A percentile compares a stretch with the other conserved stretches of the same genome.
phyloP scores from a whole-genome alignment of 176 grass and related monocot genomes.

The Canna indica region DNA sequence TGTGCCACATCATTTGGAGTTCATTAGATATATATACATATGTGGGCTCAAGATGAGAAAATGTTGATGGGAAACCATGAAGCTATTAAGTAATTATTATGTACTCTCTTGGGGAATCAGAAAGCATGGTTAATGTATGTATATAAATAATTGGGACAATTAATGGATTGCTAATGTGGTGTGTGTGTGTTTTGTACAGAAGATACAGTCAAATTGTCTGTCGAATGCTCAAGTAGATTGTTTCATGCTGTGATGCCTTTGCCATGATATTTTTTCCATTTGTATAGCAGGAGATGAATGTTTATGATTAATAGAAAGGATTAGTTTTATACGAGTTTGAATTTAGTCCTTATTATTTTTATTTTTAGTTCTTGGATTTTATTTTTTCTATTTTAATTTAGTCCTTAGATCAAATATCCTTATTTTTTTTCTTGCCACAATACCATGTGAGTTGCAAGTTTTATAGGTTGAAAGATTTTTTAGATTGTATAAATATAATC shows the following conservation, averaged over 20 bases:
- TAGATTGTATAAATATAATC: no score
- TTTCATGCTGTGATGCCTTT: background rate
- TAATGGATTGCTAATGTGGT: background rate
- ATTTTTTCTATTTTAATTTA: no score
- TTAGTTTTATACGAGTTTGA: slow-evolving; percentile 33
- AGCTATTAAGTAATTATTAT: no score
- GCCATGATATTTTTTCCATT: background rate
- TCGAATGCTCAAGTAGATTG: background rate
- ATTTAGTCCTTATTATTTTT: no score
- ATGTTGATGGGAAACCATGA: background rate
- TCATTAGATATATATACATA: background rate
- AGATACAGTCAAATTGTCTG: background rate
- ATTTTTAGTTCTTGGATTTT: no score
- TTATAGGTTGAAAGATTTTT: no score
- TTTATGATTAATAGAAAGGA: background rate
- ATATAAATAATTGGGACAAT: no score
- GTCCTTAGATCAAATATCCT: no score
- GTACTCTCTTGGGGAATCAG: no score
- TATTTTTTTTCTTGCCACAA: no score
- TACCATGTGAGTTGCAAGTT: no score
- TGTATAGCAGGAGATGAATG: slow-evolving; percentile 19
- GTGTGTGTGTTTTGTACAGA: background rate
- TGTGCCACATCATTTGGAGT: background rate
- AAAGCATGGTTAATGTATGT: no score
- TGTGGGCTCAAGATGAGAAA: background rate